A percentile compares a stretch with the other conserved stretches of the same genome.
phyloP scores from a whole-genome alignment of 2,329 filamentous ascomycete genomes.

The Fusarium udum region DNA sequence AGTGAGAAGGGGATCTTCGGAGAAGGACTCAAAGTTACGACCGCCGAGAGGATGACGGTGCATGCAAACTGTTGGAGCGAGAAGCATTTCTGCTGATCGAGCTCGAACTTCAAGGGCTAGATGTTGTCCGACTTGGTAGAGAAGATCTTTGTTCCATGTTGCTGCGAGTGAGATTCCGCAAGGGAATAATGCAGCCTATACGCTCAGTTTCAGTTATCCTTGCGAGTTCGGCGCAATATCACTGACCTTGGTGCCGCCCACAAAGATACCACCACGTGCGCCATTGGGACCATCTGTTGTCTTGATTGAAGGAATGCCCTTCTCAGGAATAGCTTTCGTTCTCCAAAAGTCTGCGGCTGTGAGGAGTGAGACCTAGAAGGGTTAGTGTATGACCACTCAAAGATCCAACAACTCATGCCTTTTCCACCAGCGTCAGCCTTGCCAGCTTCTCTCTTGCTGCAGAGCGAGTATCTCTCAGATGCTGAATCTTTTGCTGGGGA shows the following conservation, averaged over 20 bases:
- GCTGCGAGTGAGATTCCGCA: slow-evolving; percentile 82
- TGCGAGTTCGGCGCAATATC: accelerated
- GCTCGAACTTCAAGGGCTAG: slow-evolving; percentile 77
- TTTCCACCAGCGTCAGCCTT: slow-evolving; percentile 65
- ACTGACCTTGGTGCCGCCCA: slow-evolving; percentile 69
- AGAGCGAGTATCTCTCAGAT: slow-evolving; percentile 52
- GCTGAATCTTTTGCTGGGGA: slow-evolving; percentile 50
- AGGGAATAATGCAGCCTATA: slow-evolving; percentile 77
- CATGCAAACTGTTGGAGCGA: slow-evolving; percentile 83
- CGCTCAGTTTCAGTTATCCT: background rate
- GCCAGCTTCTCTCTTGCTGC: slow-evolving; percentile 60
- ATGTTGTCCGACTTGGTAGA: slow-evolving; percentile 74
- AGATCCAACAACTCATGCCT: slow-evolving; percentile 50
- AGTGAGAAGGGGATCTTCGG: slow-evolving; percentile 81
- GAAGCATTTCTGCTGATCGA: slow-evolving; percentile 76
- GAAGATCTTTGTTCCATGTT: slow-evolving; percentile 78
- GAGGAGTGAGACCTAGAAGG: slow-evolving; percentile 63
- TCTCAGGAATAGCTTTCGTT: slow-evolving; percentile 69
- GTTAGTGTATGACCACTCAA: background rate
- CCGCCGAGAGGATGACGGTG: slow-evolving; percentile 86
- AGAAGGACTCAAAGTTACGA: slow-evolving; percentile 87
- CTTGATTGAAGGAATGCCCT: slow-evolving; percentile 72
- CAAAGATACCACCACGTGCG: slow-evolving; percentile 73
- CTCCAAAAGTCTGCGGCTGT: slow-evolving; percentile 76
- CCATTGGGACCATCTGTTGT: slow-evolving; percentile 77